phyloP scores from a whole-genome alignment of 495 filamentous ascomycete species.

The Aspergillus mulundensis region DNA sequence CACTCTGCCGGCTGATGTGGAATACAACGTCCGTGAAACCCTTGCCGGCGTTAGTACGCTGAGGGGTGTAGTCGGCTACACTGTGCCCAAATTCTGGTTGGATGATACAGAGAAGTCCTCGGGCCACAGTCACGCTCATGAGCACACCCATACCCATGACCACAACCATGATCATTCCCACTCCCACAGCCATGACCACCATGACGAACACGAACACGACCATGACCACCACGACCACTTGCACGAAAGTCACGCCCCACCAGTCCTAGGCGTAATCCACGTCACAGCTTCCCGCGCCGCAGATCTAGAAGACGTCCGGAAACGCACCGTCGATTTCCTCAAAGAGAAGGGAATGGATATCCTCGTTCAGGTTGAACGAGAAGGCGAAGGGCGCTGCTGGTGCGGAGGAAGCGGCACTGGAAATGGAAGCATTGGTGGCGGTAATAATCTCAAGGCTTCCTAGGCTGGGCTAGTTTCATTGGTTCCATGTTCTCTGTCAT shows the following conservation, averaged over 20 bases:
- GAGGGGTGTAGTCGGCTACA: conserved; percentile 79
- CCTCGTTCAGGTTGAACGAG: conserved; percentile 71
- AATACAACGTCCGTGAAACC: conserved; percentile 84
- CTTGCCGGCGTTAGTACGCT: conserved; percentile 78
- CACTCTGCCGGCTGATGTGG: conserved; percentile 76
- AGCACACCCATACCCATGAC: conserved; percentile 15
- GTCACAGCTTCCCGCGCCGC: conserved; percentile 65
- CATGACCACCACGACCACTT: conserved; percentile 20
- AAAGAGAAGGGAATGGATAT: conserved; percentile 62
- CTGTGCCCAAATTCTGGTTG: conserved; percentile 90
- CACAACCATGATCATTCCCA: conserved; percentile 22
- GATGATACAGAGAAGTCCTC: conserved; percentile 57
- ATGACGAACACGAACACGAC: conserved; percentile 16
- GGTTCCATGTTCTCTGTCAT: background rate
- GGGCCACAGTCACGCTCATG: conserved; percentile 23
- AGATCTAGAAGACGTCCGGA: conserved; percentile 73
- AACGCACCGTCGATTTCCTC: conserved; percentile 57
- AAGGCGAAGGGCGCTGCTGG: conserved; percentile 76
- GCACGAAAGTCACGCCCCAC: conserved; percentile 37
- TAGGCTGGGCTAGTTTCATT: background rate
- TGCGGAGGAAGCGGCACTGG: conserved; percentile 53
- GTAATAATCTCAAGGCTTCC: background rate
- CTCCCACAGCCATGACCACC: conserved; percentile 9
- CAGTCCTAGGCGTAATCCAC: conserved; percentile 74
- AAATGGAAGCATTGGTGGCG: background rate